Percentiles rank a stretch among this genome's conserved stretches.
These are phyloP conservation scores for Ceratobasidium sp. DNA, from an alignment of 1,284 basidiomycete species.

Conservation along the genomic window DNA sequence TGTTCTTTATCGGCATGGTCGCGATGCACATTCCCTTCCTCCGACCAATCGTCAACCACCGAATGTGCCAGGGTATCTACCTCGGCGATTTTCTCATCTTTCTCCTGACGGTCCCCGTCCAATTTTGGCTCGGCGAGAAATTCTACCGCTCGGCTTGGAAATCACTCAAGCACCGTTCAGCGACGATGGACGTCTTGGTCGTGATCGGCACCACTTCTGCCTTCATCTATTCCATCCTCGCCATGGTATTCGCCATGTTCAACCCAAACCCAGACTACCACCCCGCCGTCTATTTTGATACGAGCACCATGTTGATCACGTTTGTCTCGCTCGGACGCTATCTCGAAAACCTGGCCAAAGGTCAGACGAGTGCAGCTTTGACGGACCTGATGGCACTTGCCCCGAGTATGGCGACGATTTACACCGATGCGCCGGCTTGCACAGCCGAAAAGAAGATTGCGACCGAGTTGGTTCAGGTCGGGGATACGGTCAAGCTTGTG, in stretches of 20 bases:
- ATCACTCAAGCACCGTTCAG: slow-evolving; percentile 84
- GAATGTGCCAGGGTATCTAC: slow-evolving; percentile 72
- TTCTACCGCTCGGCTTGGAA: slow-evolving; percentile 94
- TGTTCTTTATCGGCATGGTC: slow-evolving; percentile 93
- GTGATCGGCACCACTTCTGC: slow-evolving; percentile 95
- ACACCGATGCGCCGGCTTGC: slow-evolving; percentile 79
- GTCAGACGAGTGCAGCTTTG: slow-evolving; percentile 94
- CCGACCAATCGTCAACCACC: slow-evolving; percentile 57
- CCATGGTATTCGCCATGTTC: slow-evolving; percentile 74
- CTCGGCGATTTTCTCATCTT: slow-evolving; percentile 85
- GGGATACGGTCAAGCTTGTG: slow-evolving; percentile 92
- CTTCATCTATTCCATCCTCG: slow-evolving; percentile 85
- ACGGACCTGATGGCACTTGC: slow-evolving; percentile 95
- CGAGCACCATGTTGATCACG: slow-evolving; percentile 97
- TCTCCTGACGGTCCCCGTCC: slow-evolving; percentile 88
- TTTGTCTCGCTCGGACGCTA: slow-evolving; percentile 96
- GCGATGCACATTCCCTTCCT: slow-evolving; percentile 75
- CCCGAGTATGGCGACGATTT: slow-evolving; percentile 95
- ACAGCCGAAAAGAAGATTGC: slow-evolving; percentile 89
- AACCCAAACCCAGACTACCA: slow-evolving; percentile 69
- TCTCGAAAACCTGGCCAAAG: slow-evolving; percentile 96
- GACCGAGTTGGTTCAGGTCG: slow-evolving; percentile 93
- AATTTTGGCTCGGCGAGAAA: slow-evolving; percentile 87
- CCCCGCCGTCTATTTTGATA: slow-evolving; percentile 97
- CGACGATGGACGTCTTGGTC: slow-evolving; percentile 97